These are phyloP conservation scores for Nepenthes alata DNA, from an alignment of 179 eudicot genomes.

Conservation along the genomic window DNA sequence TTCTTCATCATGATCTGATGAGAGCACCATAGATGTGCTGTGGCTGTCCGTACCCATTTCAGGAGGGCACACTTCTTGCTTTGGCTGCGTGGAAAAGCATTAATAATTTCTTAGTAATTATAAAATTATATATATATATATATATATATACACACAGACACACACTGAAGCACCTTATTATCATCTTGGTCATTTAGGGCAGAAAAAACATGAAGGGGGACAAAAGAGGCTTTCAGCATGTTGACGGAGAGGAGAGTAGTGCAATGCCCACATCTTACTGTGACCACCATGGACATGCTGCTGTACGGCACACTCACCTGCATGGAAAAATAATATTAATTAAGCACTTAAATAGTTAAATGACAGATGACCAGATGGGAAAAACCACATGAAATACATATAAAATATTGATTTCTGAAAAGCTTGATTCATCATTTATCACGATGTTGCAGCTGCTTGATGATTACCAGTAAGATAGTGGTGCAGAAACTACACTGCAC, in stretches of 20 bases:
- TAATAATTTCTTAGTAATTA: background rate
- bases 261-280: slow-evolving; percentile 76
- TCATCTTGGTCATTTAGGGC: slow-evolving; percentile 17
- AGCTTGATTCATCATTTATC: too few relatives aligned
- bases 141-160: background rate
- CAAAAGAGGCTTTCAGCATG: slow-evolving; percentile 56
- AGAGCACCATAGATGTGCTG: slow-evolving; percentile 26
- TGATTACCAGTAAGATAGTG: slow-evolving; percentile 50
- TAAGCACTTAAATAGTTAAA: background rate
- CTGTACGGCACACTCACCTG: slow-evolving; percentile 66
- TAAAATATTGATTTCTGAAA: background rate
- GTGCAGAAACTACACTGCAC: slow-evolving; percentile 73
- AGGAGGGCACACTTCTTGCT: slow-evolving; percentile 4
- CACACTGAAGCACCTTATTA: background rate
- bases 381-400: background rate
- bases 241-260: slow-evolving; percentile 54
- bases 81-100: background rate
- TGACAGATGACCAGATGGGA: background rate
- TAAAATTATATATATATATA: background rate
- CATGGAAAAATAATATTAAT: background rate
- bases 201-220: slow-evolving; percentile 48
- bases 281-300: slow-evolving; percentile 60
- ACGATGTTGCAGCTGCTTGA: too few relatives aligned
- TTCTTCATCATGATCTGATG: slow-evolving; percentile 51
- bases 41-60: slow-evolving; percentile 18